Evolutionary conservation across 805 yeast species (phyloP).

Genomic region (Wickerhamiella slavikovae): DNA sequence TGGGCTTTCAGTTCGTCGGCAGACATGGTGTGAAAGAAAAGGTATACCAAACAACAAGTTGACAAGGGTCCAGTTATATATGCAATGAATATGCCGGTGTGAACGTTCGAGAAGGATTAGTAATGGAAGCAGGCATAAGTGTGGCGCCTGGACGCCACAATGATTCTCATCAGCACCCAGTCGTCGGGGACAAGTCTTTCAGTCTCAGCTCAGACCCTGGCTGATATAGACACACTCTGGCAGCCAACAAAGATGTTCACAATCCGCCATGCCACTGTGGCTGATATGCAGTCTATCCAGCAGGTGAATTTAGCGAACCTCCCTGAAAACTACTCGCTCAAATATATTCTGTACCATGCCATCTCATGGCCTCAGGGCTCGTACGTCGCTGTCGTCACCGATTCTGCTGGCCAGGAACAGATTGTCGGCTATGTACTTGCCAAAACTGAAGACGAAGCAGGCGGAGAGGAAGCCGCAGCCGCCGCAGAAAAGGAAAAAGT

Average conservation of each 20-base stretch:
- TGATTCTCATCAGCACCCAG: too few relatives aligned
- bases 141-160: background rate
- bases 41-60: too few relatives aligned
- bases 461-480: slow-evolving; percentile 7
- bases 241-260: slow-evolving; percentile 27
- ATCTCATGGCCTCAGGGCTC: slow-evolving; percentile 96
- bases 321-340: slow-evolving; percentile 85
- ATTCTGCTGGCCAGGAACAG: slow-evolving; percentile 55
- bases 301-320: slow-evolving; percentile 78
- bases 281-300: slow-evolving; percentile 87
- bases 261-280: slow-evolving; percentile 69
- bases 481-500: slow-evolving; percentile 10
- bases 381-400: slow-evolving; percentile 60
- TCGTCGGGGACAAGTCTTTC: too few relatives aligned
- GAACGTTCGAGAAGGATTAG: background rate
- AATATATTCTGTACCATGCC: slow-evolving; percentile 84
- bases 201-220: too few relatives aligned
- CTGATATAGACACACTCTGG: too few relatives aligned
- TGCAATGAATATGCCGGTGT: background rate
- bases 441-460: slow-evolving; percentile 81
- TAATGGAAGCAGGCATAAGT: background rate
- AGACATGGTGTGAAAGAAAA: slow-evolving; percentile 2
- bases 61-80: background rate
- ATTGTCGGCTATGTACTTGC: slow-evolving; percentile 93
- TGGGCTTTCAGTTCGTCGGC: slow-evolving; percentile 38